Evolutionary conservation across 2,329 filamentous ascomycete species (phyloP).

Genomic region (Ophiobolus disseminans): DNA sequence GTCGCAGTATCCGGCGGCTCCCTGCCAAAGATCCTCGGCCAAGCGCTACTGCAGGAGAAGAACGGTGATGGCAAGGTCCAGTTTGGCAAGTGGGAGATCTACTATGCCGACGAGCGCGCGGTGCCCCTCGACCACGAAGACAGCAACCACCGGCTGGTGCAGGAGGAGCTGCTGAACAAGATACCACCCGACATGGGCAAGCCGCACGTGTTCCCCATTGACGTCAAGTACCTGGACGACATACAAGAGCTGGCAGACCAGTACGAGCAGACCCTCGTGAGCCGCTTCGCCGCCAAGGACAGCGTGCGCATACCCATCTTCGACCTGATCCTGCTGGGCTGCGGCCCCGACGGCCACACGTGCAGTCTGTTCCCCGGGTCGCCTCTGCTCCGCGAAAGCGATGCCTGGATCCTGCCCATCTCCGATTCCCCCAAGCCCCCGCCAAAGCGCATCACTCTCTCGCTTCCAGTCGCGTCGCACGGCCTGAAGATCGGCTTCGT

Average conservation of each 20-base stretch:
- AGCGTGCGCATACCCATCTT: slow-evolving; percentile 95
- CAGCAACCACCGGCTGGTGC: slow-evolving; percentile 91
- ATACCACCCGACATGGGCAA: slow-evolving; percentile 71
- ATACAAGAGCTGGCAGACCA: slow-evolving; percentile 90
- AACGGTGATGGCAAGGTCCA: slow-evolving; percentile 68
- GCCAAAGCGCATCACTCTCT: slow-evolving; percentile 87
- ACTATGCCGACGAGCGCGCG: slow-evolving; percentile 96
- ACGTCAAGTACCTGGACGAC: slow-evolving; percentile 72
- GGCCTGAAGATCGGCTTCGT: slow-evolving; percentile 88
- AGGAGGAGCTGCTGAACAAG: slow-evolving; percentile 86
- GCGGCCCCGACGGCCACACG: slow-evolving; percentile 94
- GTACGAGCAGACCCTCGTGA: slow-evolving; percentile 89
- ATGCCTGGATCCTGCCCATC: slow-evolving; percentile 91
- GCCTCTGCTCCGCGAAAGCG: slow-evolving; percentile 81
- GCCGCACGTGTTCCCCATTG: slow-evolving; percentile 81
- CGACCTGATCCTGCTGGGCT: slow-evolving; percentile 90
- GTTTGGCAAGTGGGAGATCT: slow-evolving; percentile 94
- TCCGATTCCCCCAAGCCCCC: slow-evolving; percentile 95
- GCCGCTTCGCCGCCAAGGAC: slow-evolving; percentile 87
- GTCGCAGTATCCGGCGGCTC: slow-evolving; percentile 93
- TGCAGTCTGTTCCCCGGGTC: slow-evolving; percentile 96
- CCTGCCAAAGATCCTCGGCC: slow-evolving; percentile 84
- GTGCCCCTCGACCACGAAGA: slow-evolving; percentile 91
- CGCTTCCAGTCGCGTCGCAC: slow-evolving; percentile 87
- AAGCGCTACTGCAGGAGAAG: slow-evolving; percentile 73